These are phyloP conservation scores for Schizopora paradoxa DNA, from an alignment of 1,284 basidiomycete species.

Conservation along the genomic window DNA sequence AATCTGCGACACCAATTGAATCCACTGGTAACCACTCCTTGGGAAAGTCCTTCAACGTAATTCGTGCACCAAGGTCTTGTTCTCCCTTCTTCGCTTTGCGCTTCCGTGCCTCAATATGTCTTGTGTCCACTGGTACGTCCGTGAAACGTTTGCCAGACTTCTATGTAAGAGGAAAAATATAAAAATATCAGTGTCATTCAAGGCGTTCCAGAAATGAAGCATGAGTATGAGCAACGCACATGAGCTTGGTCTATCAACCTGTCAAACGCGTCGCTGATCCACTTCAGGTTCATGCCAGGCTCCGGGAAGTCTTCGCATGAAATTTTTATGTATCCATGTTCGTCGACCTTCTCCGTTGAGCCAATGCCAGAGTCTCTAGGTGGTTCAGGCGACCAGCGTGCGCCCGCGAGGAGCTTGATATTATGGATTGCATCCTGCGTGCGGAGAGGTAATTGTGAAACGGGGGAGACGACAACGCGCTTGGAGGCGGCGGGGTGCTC, in stretches of 20 bases:
- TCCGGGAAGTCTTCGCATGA: constrained; percentile 78
- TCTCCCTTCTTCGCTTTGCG: constrained; percentile 10
- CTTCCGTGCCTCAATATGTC: constrained; percentile 12
- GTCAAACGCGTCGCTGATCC: constrained; percentile 77
- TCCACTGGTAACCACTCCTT: constrained; percentile 13
- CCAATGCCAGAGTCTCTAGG: constrained; percentile 61
- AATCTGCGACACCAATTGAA: too few relatives aligned
- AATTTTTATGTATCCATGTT: constrained; percentile 80
- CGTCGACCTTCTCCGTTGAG: constrained; percentile 38
- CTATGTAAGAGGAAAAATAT: constrained; percentile 6
- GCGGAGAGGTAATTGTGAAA: constrained; percentile 64
- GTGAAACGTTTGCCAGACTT: constrained; percentile 2
- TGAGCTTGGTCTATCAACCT: constrained; percentile 70
- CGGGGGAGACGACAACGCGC: constrained; percentile 65
- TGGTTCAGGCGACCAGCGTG: constrained; percentile 72
- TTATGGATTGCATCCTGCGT: constrained; percentile 63
- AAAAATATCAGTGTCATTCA: too few relatives aligned
- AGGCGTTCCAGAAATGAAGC: too few relatives aligned
- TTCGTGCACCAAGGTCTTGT: background rate
- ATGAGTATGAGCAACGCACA: constrained; percentile 43
- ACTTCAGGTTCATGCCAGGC: constrained; percentile 79
- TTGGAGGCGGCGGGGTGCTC: constrained; percentile 66
- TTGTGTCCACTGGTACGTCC: constrained; percentile 11
- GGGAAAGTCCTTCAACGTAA: constrained; percentile 13
- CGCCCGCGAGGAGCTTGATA: constrained; percentile 77